Conservation (phyloP, 768 basidiomycete species). For the Tephrocybe sp. region DNA sequence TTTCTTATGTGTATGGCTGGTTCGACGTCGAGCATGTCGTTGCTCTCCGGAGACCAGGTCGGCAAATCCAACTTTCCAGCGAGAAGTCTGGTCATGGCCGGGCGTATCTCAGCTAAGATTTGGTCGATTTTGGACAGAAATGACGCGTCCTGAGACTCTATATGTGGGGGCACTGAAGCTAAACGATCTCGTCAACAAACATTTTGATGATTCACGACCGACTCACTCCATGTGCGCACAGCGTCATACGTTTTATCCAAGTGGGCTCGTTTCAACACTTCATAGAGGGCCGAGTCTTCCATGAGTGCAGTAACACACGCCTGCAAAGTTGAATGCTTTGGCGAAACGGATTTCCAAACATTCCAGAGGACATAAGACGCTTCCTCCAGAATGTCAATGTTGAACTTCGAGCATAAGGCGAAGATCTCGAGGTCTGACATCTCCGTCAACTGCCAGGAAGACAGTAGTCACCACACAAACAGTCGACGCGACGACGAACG, state of each 20-base stretch:
- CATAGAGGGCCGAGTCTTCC: constrained; percentile 29
- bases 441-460: too few relatives aligned
- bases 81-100: constrained; percentile 31
- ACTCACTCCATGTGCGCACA: constrained; percentile 29
- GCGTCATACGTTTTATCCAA: constrained; percentile 25
- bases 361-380: constrained; percentile 41
- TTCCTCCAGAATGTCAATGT: constrained; percentile 37
- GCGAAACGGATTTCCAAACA: constrained; percentile 32
- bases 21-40: constrained; percentile 12
- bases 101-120: constrained; percentile 29
- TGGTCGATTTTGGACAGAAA: constrained; percentile 18
- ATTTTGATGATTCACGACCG: neutral
- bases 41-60: constrained; percentile 26
- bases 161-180: constrained; percentile 11
- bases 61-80: constrained; percentile 32
- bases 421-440: constrained; percentile 30
- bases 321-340: constrained; percentile 28
- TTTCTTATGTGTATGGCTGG: constrained; percentile 24
- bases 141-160: constrained; percentile 12
- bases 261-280: constrained; percentile 33
- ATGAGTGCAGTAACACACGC: constrained; percentile 33
- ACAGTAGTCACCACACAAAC: too few relatives aligned
- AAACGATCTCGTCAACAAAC: constrained; percentile 1
- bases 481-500: neutral
- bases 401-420: constrained; percentile 30